Evolutionary conservation across 164 flowering plant genomes (phyloP), one percentile per base, ranked within the genome.

Genomic region (Tetracentron sinense): DNA sequence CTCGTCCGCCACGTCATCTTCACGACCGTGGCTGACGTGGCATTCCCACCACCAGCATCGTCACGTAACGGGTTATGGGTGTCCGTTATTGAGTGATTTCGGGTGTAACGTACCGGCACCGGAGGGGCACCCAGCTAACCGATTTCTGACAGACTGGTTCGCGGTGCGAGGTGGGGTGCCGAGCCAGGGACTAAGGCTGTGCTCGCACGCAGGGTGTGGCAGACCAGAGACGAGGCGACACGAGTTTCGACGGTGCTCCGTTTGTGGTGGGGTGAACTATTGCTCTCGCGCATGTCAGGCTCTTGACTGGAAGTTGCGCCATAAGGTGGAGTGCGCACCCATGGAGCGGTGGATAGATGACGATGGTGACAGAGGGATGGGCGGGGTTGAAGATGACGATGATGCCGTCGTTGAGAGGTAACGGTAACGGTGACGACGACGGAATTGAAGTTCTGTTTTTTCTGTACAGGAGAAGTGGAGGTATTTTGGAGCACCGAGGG

Each of bases 221-320:
- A 47, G 96, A 51, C 92, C 98, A 7, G 98, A 93, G 76, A 90
- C 92, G 0, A 68, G 97, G 50, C 56, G 75, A 26, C 90, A 90
- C 58, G 98, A 93, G 73, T 93, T 90, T 35, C 77, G 97, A 0
- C 69, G 97, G 57, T 93, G 98, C 61, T 93, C 98, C 0, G 92
- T 89, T 12, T 93, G 98, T 42, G 97, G 97, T 0, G 67, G 74
- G 0, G 97, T 88, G 44, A 93, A 87, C 51, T 93, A 93, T 69
- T 93, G 98, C 64, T 93, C 97, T 0, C 83, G 98, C 22, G 97
- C 96, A 25, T 93, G 97, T 64, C 97, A 93, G 65, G 98, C 96
- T 27, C 82, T 90, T 4, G 96, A 93, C 60, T 93, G 97, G 98
- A 93, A 87, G 78, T 38, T 85, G 27, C 72, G 91, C 11, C 98